Evolutionary conservation across 257 asterid genomes (phyloP).

Genomic region (Ophiorrhiza pumila): DNA sequence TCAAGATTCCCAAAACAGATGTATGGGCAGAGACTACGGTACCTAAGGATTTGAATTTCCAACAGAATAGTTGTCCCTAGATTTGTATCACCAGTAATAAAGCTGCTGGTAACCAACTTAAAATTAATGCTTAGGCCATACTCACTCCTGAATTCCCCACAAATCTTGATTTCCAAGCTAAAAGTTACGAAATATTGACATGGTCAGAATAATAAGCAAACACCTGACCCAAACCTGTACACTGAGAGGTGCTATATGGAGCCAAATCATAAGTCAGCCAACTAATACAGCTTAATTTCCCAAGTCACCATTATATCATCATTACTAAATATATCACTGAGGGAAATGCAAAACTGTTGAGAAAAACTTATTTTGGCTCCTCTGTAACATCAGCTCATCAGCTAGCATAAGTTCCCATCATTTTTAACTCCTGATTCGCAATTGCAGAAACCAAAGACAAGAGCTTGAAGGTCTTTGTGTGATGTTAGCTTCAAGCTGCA

Average conservation of each 20-base stretch:
- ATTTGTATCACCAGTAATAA: neutral
- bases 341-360: too few relatives aligned
- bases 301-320: neutral
- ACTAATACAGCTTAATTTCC: neutral
- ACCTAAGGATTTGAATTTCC: neutral
- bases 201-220: neutral
- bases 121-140: neutral
- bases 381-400: conserved; percentile 14
- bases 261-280: neutral
- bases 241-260: neutral
- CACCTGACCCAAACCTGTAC: neutral
- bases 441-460: conserved; percentile 22
- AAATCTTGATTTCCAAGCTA: neutral
- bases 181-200: neutral
- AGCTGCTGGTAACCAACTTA: conserved; percentile 2
- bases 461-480: neutral
- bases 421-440: conserved; percentile 16
- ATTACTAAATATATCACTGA: neutral
- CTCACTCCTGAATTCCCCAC: neutral
- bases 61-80: neutral
- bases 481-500: conserved; percentile 21
- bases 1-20: neutral
- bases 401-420: conserved; percentile 12
- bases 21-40: neutral
- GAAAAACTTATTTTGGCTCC: neutral